phyloP scores from a whole-genome alignment of 345 rosid species.

The Linum usitatissimum region DNA sequence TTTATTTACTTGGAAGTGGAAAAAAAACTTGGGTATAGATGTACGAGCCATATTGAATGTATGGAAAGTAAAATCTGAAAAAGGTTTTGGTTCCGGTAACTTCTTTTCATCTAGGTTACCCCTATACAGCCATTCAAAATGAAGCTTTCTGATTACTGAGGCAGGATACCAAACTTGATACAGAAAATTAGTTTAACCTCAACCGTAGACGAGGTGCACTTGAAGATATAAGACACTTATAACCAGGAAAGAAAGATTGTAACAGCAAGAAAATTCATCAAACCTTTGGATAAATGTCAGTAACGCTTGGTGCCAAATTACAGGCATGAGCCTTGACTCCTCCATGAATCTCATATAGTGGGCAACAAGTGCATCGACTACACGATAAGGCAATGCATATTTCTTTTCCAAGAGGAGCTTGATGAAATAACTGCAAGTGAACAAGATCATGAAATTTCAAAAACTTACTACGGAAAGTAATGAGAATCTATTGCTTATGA shows the following conservation, averaged over 20 bases:
- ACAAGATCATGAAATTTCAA: neutral
- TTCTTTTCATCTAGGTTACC: no score
- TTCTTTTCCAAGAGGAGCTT: constrained; percentile 90
- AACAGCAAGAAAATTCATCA: constrained; percentile 6
- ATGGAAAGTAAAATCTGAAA: neutral
- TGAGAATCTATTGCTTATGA: no score
- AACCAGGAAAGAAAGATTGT: neutral
- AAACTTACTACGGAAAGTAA: no score
- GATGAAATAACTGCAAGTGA: constrained; percentile 62
- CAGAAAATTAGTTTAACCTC: neutral
- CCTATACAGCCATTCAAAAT: no score
- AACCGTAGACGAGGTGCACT: neutral
- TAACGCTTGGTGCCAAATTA: constrained; percentile 95
- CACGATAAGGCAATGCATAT: constrained; percentile 76
- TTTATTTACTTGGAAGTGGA: no score
- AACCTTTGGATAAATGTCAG: constrained; percentile 88
- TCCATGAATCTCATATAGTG: constrained; percentile 76
- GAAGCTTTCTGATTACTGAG: no score
- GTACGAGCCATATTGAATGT: neutral
- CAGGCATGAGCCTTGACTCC: constrained; percentile 83
- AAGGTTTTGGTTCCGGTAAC: neutral
- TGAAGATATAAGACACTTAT: neutral
- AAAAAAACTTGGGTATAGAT: no score
- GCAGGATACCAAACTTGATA: neutral
- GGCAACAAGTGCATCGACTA: constrained; percentile 63